Conservation (phyloP, 108 stramenopile species). For the Bacterosira constricta region DNA sequence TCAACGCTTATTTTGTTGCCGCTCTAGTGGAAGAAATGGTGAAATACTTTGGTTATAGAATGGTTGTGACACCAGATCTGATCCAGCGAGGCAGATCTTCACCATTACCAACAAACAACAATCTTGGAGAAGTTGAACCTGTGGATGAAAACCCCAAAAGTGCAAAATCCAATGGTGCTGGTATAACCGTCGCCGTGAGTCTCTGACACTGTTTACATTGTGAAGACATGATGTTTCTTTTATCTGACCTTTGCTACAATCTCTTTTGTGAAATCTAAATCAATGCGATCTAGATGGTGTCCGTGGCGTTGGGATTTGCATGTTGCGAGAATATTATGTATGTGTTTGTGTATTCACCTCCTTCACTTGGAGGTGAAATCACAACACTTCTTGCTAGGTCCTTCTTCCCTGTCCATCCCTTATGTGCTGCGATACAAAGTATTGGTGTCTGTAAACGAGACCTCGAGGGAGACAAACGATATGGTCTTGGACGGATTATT, state of each 20-base stretch:
- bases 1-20: conserved; percentile 50
- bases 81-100: conserved; percentile 11
- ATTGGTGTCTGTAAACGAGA: conserved; percentile 81
- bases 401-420: conserved; percentile 84
- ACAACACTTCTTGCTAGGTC: conserved; percentile 68
- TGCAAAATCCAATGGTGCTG: conserved; percentile 34
- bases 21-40: conserved; percentile 49
- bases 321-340: conserved; percentile 55
- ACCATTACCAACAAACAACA: not conserved
- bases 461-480: conserved; percentile 56
- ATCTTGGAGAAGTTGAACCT: conserved; percentile 12
- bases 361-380: conserved; percentile 55
- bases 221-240: too few species aligned
- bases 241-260: conserved; percentile 23
- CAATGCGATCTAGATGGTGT: conserved; percentile 34
- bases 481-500: conserved; percentile 59
- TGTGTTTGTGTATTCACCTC: conserved; percentile 47
- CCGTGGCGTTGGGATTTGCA: conserved; percentile 52
- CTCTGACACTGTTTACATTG: not conserved
- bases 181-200: conserved; percentile 46
- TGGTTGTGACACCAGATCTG: conserved; percentile 53
- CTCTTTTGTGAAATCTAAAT: too few species aligned
- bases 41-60: conserved; percentile 56
- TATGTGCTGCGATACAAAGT: conserved; percentile 83
- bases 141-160: not conserved